A percentile compares a stretch with the other conserved stretches of the same genome.
Evolutionary conservation across 306 rosid species (phyloP).

Genomic region (Fagus sylvatica): DNA sequence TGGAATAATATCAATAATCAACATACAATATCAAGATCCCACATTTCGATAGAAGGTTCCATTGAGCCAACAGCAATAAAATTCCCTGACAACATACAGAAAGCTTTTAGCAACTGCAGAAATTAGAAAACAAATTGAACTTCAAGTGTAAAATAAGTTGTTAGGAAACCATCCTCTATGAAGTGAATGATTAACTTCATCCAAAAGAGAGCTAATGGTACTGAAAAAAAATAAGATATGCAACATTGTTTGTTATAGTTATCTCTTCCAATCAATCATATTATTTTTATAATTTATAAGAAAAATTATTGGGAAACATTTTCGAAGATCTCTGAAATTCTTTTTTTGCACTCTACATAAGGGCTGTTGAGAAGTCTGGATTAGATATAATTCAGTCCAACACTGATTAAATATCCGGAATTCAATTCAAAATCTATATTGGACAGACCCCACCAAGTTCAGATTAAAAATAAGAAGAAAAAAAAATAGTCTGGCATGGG

Average conservation of each 20-base stretch:
- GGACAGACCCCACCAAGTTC: not conserved
- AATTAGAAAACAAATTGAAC: too few species aligned
- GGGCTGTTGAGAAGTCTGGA: not conserved
- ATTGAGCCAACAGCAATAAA: too few species aligned
- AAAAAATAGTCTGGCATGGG: too few species aligned
- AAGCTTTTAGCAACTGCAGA: too few species aligned
- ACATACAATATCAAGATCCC: too few species aligned
- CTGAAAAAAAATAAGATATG: not conserved
- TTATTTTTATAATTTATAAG: not conserved
- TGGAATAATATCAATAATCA: too few species aligned
- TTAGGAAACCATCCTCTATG: not conserved
- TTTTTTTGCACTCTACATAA: not conserved
- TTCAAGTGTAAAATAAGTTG: constrained; percentile 15
- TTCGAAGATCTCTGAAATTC: not conserved
- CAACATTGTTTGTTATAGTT: not conserved
- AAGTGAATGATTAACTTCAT: not conserved
- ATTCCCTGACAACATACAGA: too few species aligned
- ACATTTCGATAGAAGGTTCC: too few species aligned
- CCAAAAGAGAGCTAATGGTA: not conserved
- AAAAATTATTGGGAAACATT: not conserved
- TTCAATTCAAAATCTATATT: not conserved
- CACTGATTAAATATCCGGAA: not conserved
- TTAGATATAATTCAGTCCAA: not conserved
- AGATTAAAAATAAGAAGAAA: not conserved
- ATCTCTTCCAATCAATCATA: not conserved